phyloP scores from a whole-genome alignment of 805 yeast genomes.

The Lipomyces mesembrius region DNA sequence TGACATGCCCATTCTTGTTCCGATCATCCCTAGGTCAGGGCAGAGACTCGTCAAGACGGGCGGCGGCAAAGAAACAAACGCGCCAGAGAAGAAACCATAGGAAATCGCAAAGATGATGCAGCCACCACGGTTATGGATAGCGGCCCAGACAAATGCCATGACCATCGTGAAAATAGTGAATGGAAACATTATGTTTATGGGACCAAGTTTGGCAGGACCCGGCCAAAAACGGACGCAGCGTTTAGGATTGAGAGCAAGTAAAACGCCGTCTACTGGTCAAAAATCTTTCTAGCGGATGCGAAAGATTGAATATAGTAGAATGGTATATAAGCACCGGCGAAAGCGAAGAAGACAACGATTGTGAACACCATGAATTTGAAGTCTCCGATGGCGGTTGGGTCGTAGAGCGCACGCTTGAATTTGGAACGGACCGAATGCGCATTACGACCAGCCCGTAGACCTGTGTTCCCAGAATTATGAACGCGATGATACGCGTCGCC shows the following conservation, averaged over 20 bases:
- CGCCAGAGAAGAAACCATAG: conserved; percentile 46
- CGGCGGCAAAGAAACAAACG: conserved; percentile 45
- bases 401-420: conserved; percentile 24
- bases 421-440: conserved; percentile 39
- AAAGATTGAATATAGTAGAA: conserved; percentile 44
- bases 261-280: conserved; percentile 33
- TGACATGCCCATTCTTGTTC: conserved; percentile 62
- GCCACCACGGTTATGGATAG: conserved; percentile 42
- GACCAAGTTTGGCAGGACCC: conserved; percentile 54
- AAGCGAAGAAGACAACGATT: conserved; percentile 41
- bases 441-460: conserved; percentile 38
- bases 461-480: conserved; percentile 48
- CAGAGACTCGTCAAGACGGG: conserved; percentile 42
- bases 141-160: conserved; percentile 47
- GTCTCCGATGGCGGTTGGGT: conserved; percentile 41
- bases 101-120: conserved; percentile 42
- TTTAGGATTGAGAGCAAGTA: conserved; percentile 46
- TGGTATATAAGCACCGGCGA: conserved; percentile 44
- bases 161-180: conserved; percentile 42
- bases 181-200: conserved; percentile 51
- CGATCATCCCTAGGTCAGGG: conserved; percentile 39
- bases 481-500: conserved; percentile 57
- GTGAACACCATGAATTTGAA: conserved; percentile 39
- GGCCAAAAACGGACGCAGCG: conserved; percentile 53
- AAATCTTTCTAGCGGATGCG: conserved; percentile 37